These are phyloP conservation scores for Endocalyx cinctus DNA, from an alignment of 2,329 filamentous ascomycete genomes.

Conservation along the genomic window DNA sequence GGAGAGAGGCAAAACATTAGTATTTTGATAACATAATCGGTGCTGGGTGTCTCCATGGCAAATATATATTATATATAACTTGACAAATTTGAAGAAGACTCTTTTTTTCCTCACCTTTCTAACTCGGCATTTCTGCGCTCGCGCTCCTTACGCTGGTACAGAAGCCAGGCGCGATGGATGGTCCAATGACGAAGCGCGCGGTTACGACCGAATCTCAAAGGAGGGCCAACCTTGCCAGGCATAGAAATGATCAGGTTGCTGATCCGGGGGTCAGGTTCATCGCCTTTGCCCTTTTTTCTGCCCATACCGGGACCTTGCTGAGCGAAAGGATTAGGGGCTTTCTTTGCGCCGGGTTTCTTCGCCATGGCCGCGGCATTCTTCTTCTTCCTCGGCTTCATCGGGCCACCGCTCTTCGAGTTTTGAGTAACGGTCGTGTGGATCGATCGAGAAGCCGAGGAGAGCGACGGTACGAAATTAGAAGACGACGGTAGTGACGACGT, in stretches of 20 bases:
- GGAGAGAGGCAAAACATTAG: neutral
- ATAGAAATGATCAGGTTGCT: slow-evolving; percentile 42
- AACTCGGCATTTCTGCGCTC: slow-evolving; percentile 64
- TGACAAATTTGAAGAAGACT: no score
- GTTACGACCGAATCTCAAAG: slow-evolving; percentile 83
- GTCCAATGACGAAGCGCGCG: slow-evolving; percentile 95
- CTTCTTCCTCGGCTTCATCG: slow-evolving; percentile 7
- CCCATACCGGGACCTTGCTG: no score
- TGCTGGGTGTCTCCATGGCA: no score
- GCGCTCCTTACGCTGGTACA: slow-evolving; percentile 68
- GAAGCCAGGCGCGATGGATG: slow-evolving; percentile 91
- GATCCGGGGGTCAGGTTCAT: slow-evolving; percentile 39
- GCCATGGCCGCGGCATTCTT: no score
- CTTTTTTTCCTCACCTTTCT: slow-evolving; percentile 56
- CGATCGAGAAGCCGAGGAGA: slow-evolving; percentile 7
- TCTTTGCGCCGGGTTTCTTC: no score
- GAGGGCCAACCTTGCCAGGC: slow-evolving; percentile 52
- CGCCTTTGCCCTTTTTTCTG: slow-evolving; percentile 27
- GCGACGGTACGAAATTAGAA: no score
- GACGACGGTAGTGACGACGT: no score
- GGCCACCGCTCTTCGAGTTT: slow-evolving; percentile 10
- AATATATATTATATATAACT: no score
- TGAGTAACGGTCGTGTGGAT: slow-evolving; percentile 15
- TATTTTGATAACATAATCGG: no score
- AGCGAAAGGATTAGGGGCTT: no score